Conservation (phyloP, 331 rosid genomes). For the Saraca asoca region DNA sequence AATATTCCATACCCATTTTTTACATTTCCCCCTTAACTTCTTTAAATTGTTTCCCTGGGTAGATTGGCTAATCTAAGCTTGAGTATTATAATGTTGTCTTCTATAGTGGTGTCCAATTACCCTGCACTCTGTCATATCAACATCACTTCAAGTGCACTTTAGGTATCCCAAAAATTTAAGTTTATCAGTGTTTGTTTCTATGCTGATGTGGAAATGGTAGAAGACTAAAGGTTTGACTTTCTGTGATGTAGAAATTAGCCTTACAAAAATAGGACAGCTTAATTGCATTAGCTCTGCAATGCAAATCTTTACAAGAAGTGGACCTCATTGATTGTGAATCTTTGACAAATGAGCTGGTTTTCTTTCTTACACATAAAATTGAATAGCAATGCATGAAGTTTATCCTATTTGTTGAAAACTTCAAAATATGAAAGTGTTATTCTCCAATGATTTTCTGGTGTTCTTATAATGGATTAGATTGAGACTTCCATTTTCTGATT, state of each 20-base stretch:
- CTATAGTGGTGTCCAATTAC: slow-evolving; percentile 90
- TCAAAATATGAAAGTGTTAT: too few relatives aligned
- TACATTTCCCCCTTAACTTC: slow-evolving; percentile 28
- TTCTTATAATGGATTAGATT: too few relatives aligned
- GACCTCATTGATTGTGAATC: slow-evolving; percentile 98
- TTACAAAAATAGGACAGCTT: slow-evolving; percentile 94
- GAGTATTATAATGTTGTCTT: slow-evolving; percentile 63
- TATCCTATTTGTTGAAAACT: too few relatives aligned
- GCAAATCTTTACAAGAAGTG: slow-evolving; percentile 83
- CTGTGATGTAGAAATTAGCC: slow-evolving; percentile 77
- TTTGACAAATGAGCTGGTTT: slow-evolving; percentile 69
- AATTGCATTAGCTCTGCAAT: slow-evolving; percentile 71
- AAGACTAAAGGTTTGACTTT: slow-evolving; percentile 30
- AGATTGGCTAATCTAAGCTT: slow-evolving; percentile 84
- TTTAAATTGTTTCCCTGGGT: slow-evolving; percentile 29
- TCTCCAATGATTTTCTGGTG: too few relatives aligned
- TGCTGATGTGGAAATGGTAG: slow-evolving; percentile 22
- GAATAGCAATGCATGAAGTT: too few relatives aligned
- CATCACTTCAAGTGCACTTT: slow-evolving; percentile 84
- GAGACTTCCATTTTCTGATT: too few relatives aligned
- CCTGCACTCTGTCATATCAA: slow-evolving; percentile 80
- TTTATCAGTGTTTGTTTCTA: slow-evolving; percentile 3
- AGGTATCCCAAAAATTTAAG: slow-evolving; percentile 50
- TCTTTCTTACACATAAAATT: too few relatives aligned
- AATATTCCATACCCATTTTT: too few relatives aligned